These are phyloP conservation scores for Zopfia rhizophila DNA, from an alignment of 2,329 filamentous ascomycete genomes.

Conservation along the genomic window DNA sequence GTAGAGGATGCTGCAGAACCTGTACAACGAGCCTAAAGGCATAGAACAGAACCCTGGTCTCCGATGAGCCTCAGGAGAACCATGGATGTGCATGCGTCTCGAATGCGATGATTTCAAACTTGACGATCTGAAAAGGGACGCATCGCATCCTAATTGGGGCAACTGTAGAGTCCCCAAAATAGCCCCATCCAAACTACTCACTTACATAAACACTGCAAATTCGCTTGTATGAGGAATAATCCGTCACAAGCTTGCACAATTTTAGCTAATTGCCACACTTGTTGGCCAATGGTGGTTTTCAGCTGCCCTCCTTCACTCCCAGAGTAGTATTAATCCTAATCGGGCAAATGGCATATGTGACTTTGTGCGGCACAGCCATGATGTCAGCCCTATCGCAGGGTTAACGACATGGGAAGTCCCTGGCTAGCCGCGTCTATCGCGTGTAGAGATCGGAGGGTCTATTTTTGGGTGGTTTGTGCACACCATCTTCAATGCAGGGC, in stretches of 20 bases:
- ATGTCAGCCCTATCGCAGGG: conserved; percentile 37
- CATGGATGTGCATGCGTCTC: too few species aligned
- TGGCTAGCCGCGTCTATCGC: conserved; percentile 35
- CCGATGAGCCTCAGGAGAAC: background rate
- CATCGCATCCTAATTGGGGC: background rate
- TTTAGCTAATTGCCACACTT: conserved; percentile 6
- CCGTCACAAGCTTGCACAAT: conserved; percentile 3
- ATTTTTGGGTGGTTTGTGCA: conserved; percentile 38
- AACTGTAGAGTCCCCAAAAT: conserved; percentile 15
- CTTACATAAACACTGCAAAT: conserved; percentile 11
- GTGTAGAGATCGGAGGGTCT: conserved; percentile 31
- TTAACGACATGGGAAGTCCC: conserved; percentile 10
- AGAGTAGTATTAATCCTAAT: background rate
- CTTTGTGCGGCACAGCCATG: conserved; percentile 24
- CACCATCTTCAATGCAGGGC: conserved; percentile 9
- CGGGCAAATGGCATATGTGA: conserved; percentile 28
- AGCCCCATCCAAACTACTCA: conserved; percentile 13
- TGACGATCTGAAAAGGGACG: too few species aligned
- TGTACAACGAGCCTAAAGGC: background rate
- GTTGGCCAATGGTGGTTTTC: conserved; percentile 15
- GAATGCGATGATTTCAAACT: too few species aligned
- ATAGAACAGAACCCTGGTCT: too few species aligned
- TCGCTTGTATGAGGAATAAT: background rate
- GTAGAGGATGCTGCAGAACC: background rate
- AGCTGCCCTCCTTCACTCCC: conserved; percentile 14